Percentiles rank a stretch among this genome's conserved stretches.
phyloP scores from a whole-genome alignment of 176 grass and related monocot genomes.

The Sorghum bicolor region DNA sequence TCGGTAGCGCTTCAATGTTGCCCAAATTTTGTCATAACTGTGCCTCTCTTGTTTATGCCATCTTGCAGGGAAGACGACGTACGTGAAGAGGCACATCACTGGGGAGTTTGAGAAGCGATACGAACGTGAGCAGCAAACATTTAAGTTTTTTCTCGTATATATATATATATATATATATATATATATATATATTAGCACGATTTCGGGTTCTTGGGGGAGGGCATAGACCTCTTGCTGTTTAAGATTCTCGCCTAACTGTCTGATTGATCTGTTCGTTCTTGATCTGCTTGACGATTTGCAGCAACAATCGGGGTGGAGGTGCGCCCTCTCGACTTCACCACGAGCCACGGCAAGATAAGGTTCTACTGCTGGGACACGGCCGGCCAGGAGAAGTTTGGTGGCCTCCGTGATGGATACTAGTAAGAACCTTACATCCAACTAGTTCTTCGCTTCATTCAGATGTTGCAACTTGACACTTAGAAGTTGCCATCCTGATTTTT shows the following conservation, averaged over 20 bases:
- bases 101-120: conserved; percentile 80
- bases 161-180: too few relatives aligned
- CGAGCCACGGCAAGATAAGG: conserved; percentile 51
- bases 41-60: not conserved
- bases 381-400: conserved; percentile 76
- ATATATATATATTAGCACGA: not conserved
- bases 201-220: not conserved
- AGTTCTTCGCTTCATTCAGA: not conserved
- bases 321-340: conserved; percentile 60
- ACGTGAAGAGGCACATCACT: conserved; percentile 82
- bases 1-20: too few relatives aligned
- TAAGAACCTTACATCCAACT: conserved; percentile 28
- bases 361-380: conserved; percentile 80
- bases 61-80: conserved; percentile 67
- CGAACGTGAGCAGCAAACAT: conserved; percentile 44
- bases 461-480: not conserved
- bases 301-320: conserved; percentile 81
- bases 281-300: conserved; percentile 24
- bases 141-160: not conserved
- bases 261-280: not conserved
- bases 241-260: not conserved
- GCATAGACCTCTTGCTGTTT: not conserved
- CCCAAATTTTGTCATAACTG: not conserved
- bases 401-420: conserved; percentile 83
- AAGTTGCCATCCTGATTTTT: not conserved